Percentiles rank a stretch among this genome's conserved stretches.
Evolutionary conservation across 495 filamentous ascomycete genomes (phyloP).

Genomic region (Aspergillus baeticus): DNA sequence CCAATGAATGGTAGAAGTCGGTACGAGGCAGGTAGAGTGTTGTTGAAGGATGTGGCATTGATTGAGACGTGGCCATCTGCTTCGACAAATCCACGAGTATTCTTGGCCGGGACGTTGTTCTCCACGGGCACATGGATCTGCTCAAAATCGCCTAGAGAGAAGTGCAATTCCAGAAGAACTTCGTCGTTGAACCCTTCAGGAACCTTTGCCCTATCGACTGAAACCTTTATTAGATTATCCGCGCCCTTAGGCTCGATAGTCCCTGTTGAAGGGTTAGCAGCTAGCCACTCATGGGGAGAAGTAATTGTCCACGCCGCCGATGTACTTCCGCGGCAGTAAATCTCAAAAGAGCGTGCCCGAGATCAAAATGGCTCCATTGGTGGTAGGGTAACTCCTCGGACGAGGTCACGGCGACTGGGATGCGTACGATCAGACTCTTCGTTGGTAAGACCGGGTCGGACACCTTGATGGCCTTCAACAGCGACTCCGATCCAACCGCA

Average conservation of each 20-base stretch:
- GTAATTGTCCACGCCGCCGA: constrained; percentile 57
- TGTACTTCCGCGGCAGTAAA: constrained; percentile 62
- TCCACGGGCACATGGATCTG: too few relatives aligned
- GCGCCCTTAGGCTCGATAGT: constrained; percentile 44
- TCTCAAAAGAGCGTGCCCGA: constrained; percentile 59
- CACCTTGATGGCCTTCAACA: constrained; percentile 59
- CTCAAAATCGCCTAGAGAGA: too few relatives aligned
- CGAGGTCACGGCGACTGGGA: too few relatives aligned
- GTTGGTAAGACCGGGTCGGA: too few relatives aligned
- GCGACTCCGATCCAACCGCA: constrained; percentile 52
- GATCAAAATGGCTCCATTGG: constrained; percentile 64
- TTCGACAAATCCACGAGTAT: constrained; percentile 64
- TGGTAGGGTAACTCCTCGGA: constrained; percentile 38
- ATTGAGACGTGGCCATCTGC: constrained; percentile 49
- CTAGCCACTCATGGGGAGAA: constrained; percentile 54
- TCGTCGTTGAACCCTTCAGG: too few relatives aligned
- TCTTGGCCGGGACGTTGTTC: constrained; percentile 60
- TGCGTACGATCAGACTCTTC: too few relatives aligned
- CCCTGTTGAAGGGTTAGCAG: constrained; percentile 53
- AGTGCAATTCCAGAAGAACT: too few relatives aligned
- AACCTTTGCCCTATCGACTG: constrained; percentile 34
- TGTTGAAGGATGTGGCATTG: too few relatives aligned
- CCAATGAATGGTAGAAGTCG: too few relatives aligned
- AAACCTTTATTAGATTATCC: constrained; percentile 58
- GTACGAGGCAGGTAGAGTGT: constrained; percentile 57